Evolutionary conservation across 306 rosid species (phyloP).

Genomic region (Vachellia collinsii): DNA sequence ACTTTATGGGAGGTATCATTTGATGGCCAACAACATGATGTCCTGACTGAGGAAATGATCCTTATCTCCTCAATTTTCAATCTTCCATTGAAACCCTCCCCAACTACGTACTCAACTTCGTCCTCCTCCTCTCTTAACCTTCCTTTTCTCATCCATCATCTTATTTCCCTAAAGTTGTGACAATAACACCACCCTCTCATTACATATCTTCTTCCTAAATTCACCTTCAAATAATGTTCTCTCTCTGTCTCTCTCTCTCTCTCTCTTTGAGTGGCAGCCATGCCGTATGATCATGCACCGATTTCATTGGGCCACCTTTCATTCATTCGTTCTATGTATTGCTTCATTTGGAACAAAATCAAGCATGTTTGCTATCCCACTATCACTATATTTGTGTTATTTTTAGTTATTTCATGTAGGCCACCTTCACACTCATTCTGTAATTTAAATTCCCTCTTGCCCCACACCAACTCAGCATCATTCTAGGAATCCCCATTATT

Average conservation of each 20-base stretch:
- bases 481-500: slow-evolving; percentile 64
- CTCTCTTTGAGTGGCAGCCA: slow-evolving; percentile 27
- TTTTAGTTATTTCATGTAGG: slow-evolving; percentile 44
- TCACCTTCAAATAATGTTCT: background rate
- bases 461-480: slow-evolving; percentile 62
- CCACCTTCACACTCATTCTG: slow-evolving; percentile 6
- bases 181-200: slow-evolving; percentile 42
- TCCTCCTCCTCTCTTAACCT: slow-evolving; percentile 25
- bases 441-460: slow-evolving; percentile 35
- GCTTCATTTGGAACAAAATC: background rate
- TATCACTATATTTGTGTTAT: slow-evolving; percentile 20
- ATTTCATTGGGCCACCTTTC: slow-evolving; percentile 16
- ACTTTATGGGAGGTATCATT: slow-evolving; percentile 68
- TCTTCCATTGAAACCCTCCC: slow-evolving; percentile 34
- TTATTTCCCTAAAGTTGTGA: slow-evolving; percentile 61
- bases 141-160: slow-evolving; percentile 51
- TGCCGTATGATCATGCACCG: slow-evolving; percentile 44
- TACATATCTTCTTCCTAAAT: slow-evolving; percentile 23
- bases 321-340: background rate
- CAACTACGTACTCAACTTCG: slow-evolving; percentile 2
- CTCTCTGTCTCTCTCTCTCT: background rate
- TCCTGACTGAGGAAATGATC: slow-evolving; percentile 62
- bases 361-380: slow-evolving; percentile 21
- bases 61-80: slow-evolving; percentile 69
- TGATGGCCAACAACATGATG: slow-evolving; percentile 89